Base-by-base conservation (phyloP, 805 yeast species). In the Metschnikowia lunata region DNA sequence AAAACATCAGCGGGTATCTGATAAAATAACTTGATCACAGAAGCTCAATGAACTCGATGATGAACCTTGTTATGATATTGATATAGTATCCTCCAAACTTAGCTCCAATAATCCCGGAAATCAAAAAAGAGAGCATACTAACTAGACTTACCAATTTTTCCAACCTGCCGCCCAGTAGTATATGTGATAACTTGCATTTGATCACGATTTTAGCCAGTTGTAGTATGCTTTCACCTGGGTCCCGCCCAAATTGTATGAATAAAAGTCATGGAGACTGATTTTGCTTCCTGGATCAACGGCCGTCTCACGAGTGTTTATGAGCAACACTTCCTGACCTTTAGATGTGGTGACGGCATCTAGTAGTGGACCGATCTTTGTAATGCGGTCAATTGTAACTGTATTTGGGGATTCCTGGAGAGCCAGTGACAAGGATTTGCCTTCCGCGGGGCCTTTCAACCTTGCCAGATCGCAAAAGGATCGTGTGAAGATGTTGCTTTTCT, bases 401-500 rank as follows among this genome's bases (percentile, higher is more conserved):
- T 23, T 28, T 8, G 8, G 12, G n/a, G 14, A n/a, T 11, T 23
- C 28, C 5, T 26, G 4, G 11, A 12, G 2, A 15, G 8, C 18
- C n/a, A 4, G n/a, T 11, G 31, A 28, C 36, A 27, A 14, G 6
- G 43, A 9, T 3, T 18, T 36, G 18, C 36, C 31, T 18, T 18
- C 23, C 23, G 23, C 23, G 5, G 23, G 23, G 23, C 23, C 23
- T 18, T 18, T 18, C 13, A 43, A 27, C 34, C 26, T 34, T 23
- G 30, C 36, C 37, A 23, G 42, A 13, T 39, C 40, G n/a, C 34
- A 41, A 18, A 30, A 34, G 8, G 34, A 18, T 13, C 51, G 48
- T 4, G 44, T 26, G 6, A n/a, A 29, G 5, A 18, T 31, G 39
- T 48, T 48, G 44, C 51, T 48, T 12, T 39, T 43, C 12, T 36